Percentiles rank a stretch among this genome's conserved stretches.
Evolutionary conservation across 768 basidiomycete species (phyloP).

Genomic region (Clathrus columnatus): DNA sequence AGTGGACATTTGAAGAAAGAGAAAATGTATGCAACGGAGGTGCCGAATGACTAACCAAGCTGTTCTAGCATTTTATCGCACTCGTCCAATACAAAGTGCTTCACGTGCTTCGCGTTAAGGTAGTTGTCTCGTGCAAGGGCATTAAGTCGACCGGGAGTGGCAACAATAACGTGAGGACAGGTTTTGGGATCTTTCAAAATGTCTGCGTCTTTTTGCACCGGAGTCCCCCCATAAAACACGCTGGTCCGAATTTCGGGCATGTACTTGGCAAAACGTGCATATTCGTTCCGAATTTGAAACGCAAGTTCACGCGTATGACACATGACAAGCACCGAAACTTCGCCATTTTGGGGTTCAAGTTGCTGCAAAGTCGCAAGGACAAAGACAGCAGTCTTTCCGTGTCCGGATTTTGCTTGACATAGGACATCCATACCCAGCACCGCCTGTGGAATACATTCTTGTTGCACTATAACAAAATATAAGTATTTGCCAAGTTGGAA

Average conservation of each 20-base stretch:
- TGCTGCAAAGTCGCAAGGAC: slow-evolving; percentile 97
- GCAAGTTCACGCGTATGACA: slow-evolving; percentile 99
- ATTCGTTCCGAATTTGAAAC: slow-evolving; percentile 99
- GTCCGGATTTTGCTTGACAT: slow-evolving; percentile 98
- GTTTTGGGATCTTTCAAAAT: slow-evolving; percentile 89
- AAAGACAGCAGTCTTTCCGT: slow-evolving; percentile 98
- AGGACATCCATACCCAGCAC: slow-evolving; percentile 99
- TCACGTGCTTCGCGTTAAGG: slow-evolving; percentile 90
- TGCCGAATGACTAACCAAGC: slow-evolving; percentile 87
- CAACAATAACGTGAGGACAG: slow-evolving; percentile 98
- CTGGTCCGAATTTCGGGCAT: slow-evolving; percentile 98
- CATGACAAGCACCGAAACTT: slow-evolving; percentile 94
- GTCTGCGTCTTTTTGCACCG: slow-evolving; percentile 89
- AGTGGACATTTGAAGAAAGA: slow-evolving; percentile 46
- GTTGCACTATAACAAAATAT: slow-evolving; percentile 62
- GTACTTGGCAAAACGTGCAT: slow-evolving; percentile 97
- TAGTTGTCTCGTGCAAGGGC: slow-evolving; percentile 93
- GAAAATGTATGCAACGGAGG: slow-evolving; percentile 11
- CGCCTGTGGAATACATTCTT: slow-evolving; percentile 99
- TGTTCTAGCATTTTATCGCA: slow-evolving; percentile 99
- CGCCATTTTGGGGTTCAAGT: slow-evolving; percentile 95
- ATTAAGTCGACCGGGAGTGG: slow-evolving; percentile 94
- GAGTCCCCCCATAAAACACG: slow-evolving; percentile 97
- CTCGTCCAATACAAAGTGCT: slow-evolving; percentile 99
- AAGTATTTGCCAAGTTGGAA: not conserved